Percentiles rank a stretch among this genome's conserved stretches.
Evolutionary conservation across 768 basidiomycete genomes (phyloP).

Genomic region (Panaeolus papilionaceus): DNA sequence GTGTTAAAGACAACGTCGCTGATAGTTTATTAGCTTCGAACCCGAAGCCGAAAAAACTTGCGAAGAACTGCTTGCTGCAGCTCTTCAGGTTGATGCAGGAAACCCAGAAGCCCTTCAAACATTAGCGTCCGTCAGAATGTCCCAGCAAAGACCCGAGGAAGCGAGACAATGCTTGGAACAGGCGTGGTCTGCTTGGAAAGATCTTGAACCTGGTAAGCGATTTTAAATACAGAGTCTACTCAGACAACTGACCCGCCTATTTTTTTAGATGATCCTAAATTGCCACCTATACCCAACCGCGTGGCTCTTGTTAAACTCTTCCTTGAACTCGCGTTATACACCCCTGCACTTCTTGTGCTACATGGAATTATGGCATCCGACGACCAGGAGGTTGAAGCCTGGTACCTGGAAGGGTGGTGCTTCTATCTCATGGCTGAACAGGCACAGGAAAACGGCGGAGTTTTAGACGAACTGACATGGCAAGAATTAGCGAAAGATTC

Average conservation of each 20-base stretch:
- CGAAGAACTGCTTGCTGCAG: constrained; percentile 75
- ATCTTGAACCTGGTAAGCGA: constrained; percentile 56
- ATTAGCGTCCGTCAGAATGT: constrained; percentile 87
- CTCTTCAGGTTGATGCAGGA: constrained; percentile 73
- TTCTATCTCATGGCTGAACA: constrained; percentile 85
- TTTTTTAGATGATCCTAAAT: constrained; percentile 61
- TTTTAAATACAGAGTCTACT: too few relatives aligned
- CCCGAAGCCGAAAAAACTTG: constrained; percentile 83
- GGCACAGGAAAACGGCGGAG: constrained; percentile 61
- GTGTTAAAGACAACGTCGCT: constrained; percentile 2
- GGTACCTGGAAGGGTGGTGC: constrained; percentile 96
- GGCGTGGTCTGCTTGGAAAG: constrained; percentile 74
- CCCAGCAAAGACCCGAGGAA: constrained; percentile 84
- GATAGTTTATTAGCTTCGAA: constrained; percentile 62
- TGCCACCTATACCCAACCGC: constrained; percentile 77
- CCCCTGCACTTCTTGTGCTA: constrained; percentile 76
- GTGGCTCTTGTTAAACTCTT: constrained; percentile 81
- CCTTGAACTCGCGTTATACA: constrained; percentile 75
- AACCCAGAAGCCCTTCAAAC: constrained; percentile 83
- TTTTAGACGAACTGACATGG: constrained; percentile 63
- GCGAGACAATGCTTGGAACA: constrained; percentile 73
- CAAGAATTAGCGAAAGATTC: constrained; percentile 82
- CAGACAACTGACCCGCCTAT: constrained; percentile 11
- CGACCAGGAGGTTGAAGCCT: constrained; percentile 88
- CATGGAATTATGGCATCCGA: constrained; percentile 82